Percentiles rank a stretch among this genome's conserved stretches.
These are phyloP conservation scores for Styphnolobium japonicum DNA, from an alignment of 306 rosid species.

Conservation along the genomic window DNA sequence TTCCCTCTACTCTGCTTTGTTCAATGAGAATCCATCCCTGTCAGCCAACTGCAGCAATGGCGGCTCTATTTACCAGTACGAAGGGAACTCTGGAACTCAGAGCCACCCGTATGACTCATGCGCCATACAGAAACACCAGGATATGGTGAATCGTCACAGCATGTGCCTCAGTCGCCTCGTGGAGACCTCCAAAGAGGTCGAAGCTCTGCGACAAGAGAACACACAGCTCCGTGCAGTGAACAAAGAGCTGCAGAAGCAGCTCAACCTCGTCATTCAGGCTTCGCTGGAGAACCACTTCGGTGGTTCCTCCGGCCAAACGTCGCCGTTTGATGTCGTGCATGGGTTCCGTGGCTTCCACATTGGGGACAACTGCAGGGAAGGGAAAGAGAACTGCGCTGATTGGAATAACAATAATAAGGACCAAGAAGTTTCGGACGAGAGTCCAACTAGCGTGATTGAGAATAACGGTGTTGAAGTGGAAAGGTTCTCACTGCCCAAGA, in stretches of 20 bases:
- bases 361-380: conserved; percentile 25
- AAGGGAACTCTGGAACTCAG: conserved; percentile 31
- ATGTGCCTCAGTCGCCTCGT: conserved; percentile 73
- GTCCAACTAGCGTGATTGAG: conserved; percentile 68
- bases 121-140: conserved; percentile 74
- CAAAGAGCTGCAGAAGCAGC: conserved; percentile 68
- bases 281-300: conserved; percentile 42
- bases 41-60: conserved; percentile 23
- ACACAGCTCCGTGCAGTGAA: conserved; percentile 60
- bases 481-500: conserved; percentile 80
- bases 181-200: conserved; percentile 63
- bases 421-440: conserved; percentile 46
- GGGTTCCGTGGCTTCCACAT: conserved; percentile 36
- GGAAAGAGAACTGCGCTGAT: conserved; percentile 42
- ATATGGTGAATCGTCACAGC: conserved; percentile 81
- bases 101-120: conserved; percentile 41
- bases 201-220: conserved; percentile 71
- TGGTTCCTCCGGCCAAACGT: conserved; percentile 32
- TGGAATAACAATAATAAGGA: conserved; percentile 36
- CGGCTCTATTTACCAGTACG: conserved; percentile 34
- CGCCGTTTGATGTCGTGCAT: conserved; percentile 36
- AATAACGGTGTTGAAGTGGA: conserved; percentile 48
- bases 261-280: conserved; percentile 59
- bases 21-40: conserved; percentile 38
- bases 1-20: conserved; percentile 49